A percentile compares a stretch with the other conserved stretches of the same genome.
phyloP scores from a whole-genome alignment of 2,329 filamentous ascomycete genomes.

The Penicillium olsonii region DNA sequence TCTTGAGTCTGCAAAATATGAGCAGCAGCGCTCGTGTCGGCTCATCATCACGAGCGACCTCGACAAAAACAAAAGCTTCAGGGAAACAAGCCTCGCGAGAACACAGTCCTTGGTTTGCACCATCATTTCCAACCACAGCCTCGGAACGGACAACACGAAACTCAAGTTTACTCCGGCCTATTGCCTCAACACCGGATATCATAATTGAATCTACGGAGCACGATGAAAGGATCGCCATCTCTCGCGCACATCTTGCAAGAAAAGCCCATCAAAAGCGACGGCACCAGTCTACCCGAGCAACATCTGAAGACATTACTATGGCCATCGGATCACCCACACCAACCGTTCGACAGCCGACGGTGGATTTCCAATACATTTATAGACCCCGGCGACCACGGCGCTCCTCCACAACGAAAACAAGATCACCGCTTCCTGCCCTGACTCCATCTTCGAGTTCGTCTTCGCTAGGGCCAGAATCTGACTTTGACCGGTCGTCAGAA shows the following conservation, averaged over 20 bases:
- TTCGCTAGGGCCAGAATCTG: too few species aligned
- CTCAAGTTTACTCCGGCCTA: too few species aligned
- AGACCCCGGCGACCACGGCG: too few species aligned
- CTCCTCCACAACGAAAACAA: too few species aligned
- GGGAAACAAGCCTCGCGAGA: not conserved
- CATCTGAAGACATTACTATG: not conserved
- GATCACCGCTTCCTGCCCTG: too few species aligned
- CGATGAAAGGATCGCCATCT: not conserved
- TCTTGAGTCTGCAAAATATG: not conserved
- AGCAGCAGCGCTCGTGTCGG: not conserved
- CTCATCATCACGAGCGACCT: not conserved
- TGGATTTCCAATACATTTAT: too few species aligned
- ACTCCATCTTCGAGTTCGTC: too few species aligned
- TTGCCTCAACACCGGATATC: not conserved
- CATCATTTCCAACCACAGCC: not conserved
- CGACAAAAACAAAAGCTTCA: not conserved
- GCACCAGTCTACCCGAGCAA: not conserved
- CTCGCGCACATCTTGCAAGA: not conserved
- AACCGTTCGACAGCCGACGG: not conserved
- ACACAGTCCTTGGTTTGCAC: not conserved
- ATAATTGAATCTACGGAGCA: not conserved
- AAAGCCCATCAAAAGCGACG: not conserved
- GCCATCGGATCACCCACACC: not conserved
- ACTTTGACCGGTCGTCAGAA: too few species aligned
- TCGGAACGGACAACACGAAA: too few species aligned